Evolutionary conservation across 2,329 filamentous ascomycete genomes (phyloP).

Genomic region (Penicillium sp.): DNA sequence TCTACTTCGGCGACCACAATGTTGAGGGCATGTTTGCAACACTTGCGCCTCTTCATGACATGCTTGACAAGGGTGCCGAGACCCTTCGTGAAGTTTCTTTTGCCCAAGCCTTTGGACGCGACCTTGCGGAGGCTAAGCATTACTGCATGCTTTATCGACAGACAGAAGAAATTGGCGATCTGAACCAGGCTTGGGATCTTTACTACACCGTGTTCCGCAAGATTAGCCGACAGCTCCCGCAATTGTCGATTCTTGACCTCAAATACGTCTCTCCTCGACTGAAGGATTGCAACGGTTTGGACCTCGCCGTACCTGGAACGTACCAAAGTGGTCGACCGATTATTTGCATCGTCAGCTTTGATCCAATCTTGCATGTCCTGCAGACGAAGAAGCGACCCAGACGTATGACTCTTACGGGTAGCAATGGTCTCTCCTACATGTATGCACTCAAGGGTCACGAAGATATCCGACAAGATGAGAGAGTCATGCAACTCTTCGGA

Average conservation of each 20-base stretch:
- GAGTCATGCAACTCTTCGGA: constrained; percentile 99
- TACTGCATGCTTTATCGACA: constrained; percentile 93
- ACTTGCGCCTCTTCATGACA: constrained; percentile 85
- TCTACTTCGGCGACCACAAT: constrained; percentile 98
- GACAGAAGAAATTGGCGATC: constrained; percentile 86
- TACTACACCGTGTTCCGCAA: constrained; percentile 99
- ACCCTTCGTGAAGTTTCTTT: constrained; percentile 96
- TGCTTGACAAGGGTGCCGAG: constrained; percentile 87
- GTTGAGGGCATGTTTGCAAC: constrained; percentile 96
- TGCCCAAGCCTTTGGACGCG: constrained; percentile 93
- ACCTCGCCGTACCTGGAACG: constrained; percentile 93
- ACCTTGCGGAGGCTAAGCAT: constrained; percentile 90
- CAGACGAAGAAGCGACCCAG: constrained; percentile 95
- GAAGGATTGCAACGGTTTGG: constrained; percentile 79
- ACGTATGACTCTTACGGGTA: constrained; percentile 84
- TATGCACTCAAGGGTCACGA: constrained; percentile 98
- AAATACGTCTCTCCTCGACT: constrained; percentile 97
- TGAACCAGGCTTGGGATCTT: constrained; percentile 98
- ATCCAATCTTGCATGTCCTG: constrained; percentile 87
- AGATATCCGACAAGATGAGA: constrained; percentile 97
- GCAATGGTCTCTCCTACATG: constrained; percentile 83
- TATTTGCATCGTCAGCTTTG: constrained; percentile 85
- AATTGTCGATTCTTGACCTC: constrained; percentile 88
- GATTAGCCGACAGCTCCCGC: constrained; percentile 89
- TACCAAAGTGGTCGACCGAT: constrained; percentile 81